phyloP scores from a whole-genome alignment of 1,284 basidiomycete genomes.

The Puccinia coronata region DNA sequence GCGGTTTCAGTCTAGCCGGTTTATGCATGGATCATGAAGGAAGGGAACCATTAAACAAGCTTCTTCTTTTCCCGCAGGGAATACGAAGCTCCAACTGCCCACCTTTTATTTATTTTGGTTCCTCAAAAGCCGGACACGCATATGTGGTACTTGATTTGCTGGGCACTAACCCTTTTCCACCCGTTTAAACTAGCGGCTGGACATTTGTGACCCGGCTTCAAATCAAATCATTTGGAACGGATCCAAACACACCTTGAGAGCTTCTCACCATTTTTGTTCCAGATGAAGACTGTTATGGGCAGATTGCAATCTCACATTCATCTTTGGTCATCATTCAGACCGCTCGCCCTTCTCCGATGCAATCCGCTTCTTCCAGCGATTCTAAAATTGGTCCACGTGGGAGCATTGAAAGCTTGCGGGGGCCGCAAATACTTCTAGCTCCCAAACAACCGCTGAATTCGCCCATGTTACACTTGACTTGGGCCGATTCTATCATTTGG shows the following conservation, averaged over 20 bases:
- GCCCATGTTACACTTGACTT: conserved; percentile 13
- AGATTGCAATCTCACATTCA: conserved; percentile 34
- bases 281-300: conserved; percentile 31
- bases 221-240: conserved; percentile 42
- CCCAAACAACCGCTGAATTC: conserved; percentile 22
- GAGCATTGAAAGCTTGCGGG: neutral
- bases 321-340: conserved; percentile 37
- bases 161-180: conserved; percentile 35
- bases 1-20: neutral
- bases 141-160: conserved; percentile 41
- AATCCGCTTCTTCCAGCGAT: conserved; percentile 3
- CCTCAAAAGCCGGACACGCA: conserved; percentile 20
- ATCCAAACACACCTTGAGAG: conserved; percentile 14
- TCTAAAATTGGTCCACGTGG: neutral
- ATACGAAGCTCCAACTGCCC: conserved; percentile 43
- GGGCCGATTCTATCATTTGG: conserved; percentile 41
- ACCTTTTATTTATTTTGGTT: conserved; percentile 46
- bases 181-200: conserved; percentile 34
- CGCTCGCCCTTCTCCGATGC: neutral
- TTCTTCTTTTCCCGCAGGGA: conserved; percentile 29
- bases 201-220: conserved; percentile 43
- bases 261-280: conserved; percentile 42
- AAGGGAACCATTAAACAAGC: neutral
- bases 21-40: neutral
- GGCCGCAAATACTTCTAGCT: neutral